phyloP scores from a whole-genome alignment of 345 rosid genomes.

The Cardamine resedifolia region DNA sequence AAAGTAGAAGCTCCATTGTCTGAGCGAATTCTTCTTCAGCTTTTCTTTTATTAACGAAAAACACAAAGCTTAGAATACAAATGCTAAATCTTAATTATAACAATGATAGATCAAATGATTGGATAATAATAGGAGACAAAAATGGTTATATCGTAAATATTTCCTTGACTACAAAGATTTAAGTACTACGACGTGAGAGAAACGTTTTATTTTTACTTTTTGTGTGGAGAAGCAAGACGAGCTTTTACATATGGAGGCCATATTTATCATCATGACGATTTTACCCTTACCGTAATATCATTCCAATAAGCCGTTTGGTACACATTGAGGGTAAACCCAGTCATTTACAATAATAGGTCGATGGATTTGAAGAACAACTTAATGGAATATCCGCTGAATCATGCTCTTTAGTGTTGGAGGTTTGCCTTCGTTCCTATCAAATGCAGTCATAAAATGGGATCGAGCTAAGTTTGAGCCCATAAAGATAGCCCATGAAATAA shows the following conservation, averaged over 20 bases:
- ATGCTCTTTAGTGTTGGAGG: slow-evolving; percentile 3
- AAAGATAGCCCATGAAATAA: neutral
- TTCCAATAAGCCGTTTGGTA: neutral
- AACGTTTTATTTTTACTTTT: neutral
- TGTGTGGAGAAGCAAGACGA: neutral
- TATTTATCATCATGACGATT: neutral
- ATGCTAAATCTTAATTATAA: neutral
- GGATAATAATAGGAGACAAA: neutral
- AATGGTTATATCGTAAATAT: neutral
- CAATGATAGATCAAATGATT: neutral
- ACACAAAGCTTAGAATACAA: neutral
- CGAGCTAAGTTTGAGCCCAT: neutral
- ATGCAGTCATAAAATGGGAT: neutral
- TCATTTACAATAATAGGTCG: neutral
- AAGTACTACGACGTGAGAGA: slow-evolving; percentile 7
- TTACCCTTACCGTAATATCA: slow-evolving; percentile 11
- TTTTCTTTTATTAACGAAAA: neutral
- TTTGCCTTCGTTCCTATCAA: neutral
- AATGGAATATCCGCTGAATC: slow-evolving; percentile 36
- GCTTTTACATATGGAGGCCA: slow-evolving; percentile 5
- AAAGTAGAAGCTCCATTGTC: slow-evolving; percentile 14
- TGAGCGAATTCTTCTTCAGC: neutral
- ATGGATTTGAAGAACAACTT: slow-evolving; percentile 13
- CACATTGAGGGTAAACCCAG: neutral
- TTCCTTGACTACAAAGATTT: neutral